phyloP scores from a whole-genome alignment of 768 basidiomycete species.

The Tylopilus sp. region DNA sequence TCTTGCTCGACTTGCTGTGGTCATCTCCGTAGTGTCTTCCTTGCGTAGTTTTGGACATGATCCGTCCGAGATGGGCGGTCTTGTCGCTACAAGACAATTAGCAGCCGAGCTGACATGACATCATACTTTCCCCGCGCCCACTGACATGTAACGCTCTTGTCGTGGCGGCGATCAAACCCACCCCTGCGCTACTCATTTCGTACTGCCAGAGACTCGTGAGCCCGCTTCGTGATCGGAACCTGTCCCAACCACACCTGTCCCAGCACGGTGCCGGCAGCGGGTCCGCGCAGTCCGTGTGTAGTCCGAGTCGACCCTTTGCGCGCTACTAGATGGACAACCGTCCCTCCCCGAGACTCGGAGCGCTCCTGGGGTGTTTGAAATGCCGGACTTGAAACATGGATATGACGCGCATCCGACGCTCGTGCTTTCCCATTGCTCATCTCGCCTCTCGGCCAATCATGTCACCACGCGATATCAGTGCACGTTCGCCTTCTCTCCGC shows the following conservation, averaged over 20 bases:
- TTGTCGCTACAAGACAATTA: constrained; percentile 2
- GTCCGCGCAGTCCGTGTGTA: too few species aligned
- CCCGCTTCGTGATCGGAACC: not conserved
- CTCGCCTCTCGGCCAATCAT: not conserved
- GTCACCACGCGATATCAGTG: not conserved
- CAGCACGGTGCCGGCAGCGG: not conserved
- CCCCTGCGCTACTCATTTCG: too few species aligned
- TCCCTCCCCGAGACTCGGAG: too few species aligned
- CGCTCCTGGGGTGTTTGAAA: not conserved
- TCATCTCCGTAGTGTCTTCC: not conserved
- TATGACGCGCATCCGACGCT: not conserved
- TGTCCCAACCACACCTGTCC: not conserved
- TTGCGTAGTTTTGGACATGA: too few species aligned
- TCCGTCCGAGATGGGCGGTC: constrained; percentile 12
- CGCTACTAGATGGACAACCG: too few species aligned
- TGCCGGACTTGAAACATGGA: not conserved
- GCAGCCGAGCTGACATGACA: constrained; percentile 2
- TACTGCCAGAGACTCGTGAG: too few species aligned
- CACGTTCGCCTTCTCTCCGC: not conserved
- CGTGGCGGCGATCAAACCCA: constrained; percentile 1
- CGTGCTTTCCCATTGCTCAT: too few species aligned
- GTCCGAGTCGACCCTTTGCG: too few species aligned
- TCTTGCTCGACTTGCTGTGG: not conserved
- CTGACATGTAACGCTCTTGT: not conserved
- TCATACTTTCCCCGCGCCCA: constrained; percentile 1